A percentile compares a stretch with the other conserved stretches of the same genome.
Conservation (phyloP, 257 asterid species). For the Fraxinus excelsior region DNA sequence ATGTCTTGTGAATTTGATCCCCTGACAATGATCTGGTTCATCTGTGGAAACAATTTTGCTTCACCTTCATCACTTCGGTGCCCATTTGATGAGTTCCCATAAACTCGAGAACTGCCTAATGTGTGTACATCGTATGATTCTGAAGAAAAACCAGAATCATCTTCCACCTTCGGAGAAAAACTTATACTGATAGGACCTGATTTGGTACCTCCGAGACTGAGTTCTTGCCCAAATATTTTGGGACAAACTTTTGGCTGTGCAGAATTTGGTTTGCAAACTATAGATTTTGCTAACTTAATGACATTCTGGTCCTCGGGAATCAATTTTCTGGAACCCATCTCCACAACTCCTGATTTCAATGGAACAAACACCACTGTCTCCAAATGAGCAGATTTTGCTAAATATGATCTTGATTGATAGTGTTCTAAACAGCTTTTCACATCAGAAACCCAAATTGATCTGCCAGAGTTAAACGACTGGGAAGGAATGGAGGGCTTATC, state of each 20-base stretch:
- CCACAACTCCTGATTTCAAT: conserved; percentile 81
- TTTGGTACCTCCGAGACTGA: conserved; percentile 64
- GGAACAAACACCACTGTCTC: conserved; percentile 73
- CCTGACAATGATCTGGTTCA: conserved; percentile 27
- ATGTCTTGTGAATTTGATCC: conserved; percentile 18
- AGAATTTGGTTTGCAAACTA: conserved; percentile 49
- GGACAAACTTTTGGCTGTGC: conserved; percentile 53
- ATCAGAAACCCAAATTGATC: conserved; percentile 81
- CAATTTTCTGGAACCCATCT: conserved; percentile 69
- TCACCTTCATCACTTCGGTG: conserved; percentile 54
- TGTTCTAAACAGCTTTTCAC: conserved; percentile 53
- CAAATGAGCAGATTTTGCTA: conserved; percentile 63
- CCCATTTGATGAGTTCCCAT: conserved; percentile 67
- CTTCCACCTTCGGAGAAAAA: conserved; percentile 71
- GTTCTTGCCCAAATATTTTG: conserved; percentile 79
- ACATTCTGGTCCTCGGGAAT: conserved; percentile 60
- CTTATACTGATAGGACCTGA: conserved; percentile 76
- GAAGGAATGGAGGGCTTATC: conserved; percentile 94
- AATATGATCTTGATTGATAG: conserved; percentile 71
- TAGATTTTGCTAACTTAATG: conserved; percentile 58
- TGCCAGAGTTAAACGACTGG: conserved; percentile 83
- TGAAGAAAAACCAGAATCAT: conserved; percentile 48
- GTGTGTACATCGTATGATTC: conserved; percentile 59
- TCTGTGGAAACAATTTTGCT: conserved; percentile 45
- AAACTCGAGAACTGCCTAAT: conserved; percentile 44